phyloP scores from a whole-genome alignment of 2,329 filamentous ascomycete genomes.

The Fusarium begoniae region DNA sequence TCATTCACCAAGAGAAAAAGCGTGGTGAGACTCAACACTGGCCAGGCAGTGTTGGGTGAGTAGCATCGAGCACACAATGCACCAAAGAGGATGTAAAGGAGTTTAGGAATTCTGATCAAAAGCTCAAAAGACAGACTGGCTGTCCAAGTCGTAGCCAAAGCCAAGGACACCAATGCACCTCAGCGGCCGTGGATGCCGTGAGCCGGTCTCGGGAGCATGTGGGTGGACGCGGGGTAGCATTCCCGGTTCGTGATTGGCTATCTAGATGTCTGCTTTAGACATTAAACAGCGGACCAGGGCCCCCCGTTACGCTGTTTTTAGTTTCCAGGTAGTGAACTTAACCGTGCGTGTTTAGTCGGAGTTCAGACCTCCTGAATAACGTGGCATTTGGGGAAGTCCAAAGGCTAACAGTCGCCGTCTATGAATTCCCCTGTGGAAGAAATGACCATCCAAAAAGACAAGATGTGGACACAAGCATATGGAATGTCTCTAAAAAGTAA shows the following conservation, averaged over 20 bases:
- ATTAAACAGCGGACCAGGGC: background rate
- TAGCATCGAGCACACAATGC: constrained; percentile 1
- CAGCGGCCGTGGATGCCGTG: constrained; percentile 39
- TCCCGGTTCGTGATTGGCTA: constrained; percentile 28
- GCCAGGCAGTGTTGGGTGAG: background rate
- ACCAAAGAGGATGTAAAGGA: constrained; percentile 20
- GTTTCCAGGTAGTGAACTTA: constrained; percentile 1
- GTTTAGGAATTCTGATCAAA: constrained; percentile 12
- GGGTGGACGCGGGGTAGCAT: constrained; percentile 40
- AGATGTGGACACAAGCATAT: background rate
- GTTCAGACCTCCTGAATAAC: constrained; percentile 16
- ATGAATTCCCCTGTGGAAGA: background rate
- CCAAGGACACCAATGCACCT: constrained; percentile 32
- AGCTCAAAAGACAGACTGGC: background rate
- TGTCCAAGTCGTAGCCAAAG: constrained; percentile 10
- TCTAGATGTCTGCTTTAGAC: background rate
- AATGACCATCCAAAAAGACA: background rate
- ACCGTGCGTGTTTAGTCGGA: constrained; percentile 13
- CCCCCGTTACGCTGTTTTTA: background rate
- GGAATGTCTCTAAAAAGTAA: background rate
- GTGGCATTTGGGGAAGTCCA: constrained; percentile 19
- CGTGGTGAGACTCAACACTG: background rate
- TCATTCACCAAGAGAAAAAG: constrained; percentile 7
- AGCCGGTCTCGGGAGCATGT: constrained; percentile 43
- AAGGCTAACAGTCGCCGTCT: background rate